Evolutionary conservation across 2,329 filamentous ascomycete genomes (phyloP).

Genomic region (Emmonsia crescens): DNA sequence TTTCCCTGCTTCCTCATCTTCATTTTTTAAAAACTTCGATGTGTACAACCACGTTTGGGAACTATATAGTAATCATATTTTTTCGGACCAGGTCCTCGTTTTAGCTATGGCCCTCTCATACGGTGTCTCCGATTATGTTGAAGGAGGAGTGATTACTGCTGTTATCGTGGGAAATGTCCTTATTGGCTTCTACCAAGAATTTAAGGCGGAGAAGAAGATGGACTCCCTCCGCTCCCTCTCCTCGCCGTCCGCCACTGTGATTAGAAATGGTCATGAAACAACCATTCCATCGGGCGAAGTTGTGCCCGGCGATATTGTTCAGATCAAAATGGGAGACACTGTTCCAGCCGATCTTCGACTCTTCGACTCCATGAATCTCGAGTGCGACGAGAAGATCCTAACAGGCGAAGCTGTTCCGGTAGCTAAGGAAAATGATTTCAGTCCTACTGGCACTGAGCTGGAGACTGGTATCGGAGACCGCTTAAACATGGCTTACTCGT

Average conservation of each 20-base stretch:
- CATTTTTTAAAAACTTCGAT: background rate
- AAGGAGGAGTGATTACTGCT: constrained; percentile 49
- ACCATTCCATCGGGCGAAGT: constrained; percentile 46
- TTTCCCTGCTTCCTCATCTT: background rate
- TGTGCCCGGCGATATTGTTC: constrained; percentile 48
- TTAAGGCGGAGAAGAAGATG: constrained; percentile 50
- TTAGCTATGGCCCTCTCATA: constrained; percentile 58
- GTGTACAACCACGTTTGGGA: background rate
- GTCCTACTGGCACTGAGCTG: constrained; percentile 17
- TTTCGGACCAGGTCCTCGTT: constrained; percentile 50
- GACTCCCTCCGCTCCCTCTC: constrained; percentile 45
- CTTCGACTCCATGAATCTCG: constrained; percentile 56
- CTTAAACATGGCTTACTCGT: constrained; percentile 51
- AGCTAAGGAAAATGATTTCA: constrained; percentile 37
- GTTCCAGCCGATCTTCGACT: constrained; percentile 48
- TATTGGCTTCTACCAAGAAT: constrained; percentile 51
- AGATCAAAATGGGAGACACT: constrained; percentile 45
- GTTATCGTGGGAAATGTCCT: constrained; percentile 48
- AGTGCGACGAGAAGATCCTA: constrained; percentile 57
- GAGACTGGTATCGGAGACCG: constrained; percentile 45
- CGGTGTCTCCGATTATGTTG: constrained; percentile 46
- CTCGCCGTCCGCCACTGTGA: constrained; percentile 45
- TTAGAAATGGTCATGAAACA: constrained; percentile 45
- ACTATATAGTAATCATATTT: constrained; percentile 10
- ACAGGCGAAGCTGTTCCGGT: constrained; percentile 54